Base-by-base conservation (phyloP, 2,329 filamentous ascomycete genomes). In the Ilyonectria destructans region DNA sequence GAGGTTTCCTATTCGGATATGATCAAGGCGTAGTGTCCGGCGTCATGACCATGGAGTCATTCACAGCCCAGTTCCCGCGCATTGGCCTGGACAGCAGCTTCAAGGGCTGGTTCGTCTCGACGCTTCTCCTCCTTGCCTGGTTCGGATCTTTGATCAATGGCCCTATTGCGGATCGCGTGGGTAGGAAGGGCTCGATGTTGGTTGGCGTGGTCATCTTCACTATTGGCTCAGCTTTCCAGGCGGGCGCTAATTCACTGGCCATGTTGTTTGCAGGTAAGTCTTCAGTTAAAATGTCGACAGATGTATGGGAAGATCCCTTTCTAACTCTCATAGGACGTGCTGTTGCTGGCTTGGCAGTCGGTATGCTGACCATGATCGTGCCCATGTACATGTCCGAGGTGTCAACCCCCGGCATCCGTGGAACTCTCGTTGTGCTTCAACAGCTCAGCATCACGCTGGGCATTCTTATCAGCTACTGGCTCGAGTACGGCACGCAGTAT, bases 51-150 rank as follows among this genome's bases (percentile, higher is more conserved):
- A 86, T 86, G 84, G 79, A 85, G 66, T 81, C 79, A 4, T 86
- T 86, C 65, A 77, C 54, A 2, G 75, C 68, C 6, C 48, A 63
- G 0, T 76, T 79, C 48, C 76, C 77, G 9, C 74, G 78, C 8
- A 79, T 86, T 17, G 83, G 81, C 56, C 63, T 78, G 0, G 83
- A 87, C 65, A 83, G 80, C 65, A 74, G 81, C 12, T 85, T 85
- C 76, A 85, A 87, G 67, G 85, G 85, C 35, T 87, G 86, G 85
- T 86, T 87, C 59, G 84, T 87, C 2, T 86, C 86, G 6, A 85
- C 82, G 2, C 75, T 88, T 5, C 74, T 86, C 10, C 77, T 88
- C 1, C 77, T 82, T 56, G 85, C 85, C 6, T 87, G 84, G 84
- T 75, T 85, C 56, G 86, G 86, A 2, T 86, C 85, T 2, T 77